Base-by-base conservation (phyloP, 495 filamentous ascomycete species). In the Neurospora sp. region DNA sequence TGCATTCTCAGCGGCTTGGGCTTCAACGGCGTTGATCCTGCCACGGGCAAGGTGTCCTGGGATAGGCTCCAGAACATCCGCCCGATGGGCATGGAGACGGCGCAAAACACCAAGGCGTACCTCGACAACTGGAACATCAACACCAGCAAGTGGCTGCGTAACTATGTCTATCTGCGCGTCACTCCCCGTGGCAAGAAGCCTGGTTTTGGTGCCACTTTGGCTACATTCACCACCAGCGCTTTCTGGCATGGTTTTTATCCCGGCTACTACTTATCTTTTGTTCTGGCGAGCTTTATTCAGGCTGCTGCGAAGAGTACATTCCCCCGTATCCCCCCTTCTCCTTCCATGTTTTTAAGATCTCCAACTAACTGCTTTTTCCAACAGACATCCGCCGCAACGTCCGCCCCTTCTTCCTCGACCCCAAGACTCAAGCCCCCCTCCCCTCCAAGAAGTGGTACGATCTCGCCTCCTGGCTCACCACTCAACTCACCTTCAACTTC, bases 221-320 rank as follows among this genome's bases (percentile, higher is more conserved):
- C 94, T 4, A 99, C 96, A 0, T 99, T 99, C 77, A 88, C 89
- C 9, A 98, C 96, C 38, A 94, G 92, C 76, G 96, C 96, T 1
- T 92, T 98, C 79, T 99, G 96, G 96, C 96, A 99, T 81, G 96
- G 96, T 21, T 98, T 98, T 83, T 96, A 96, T 75, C 96, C 96
- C 0, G 96, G 96, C 6, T 99, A 99, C 81, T 98, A 99, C 81
- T 80, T 99, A 69, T 86, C 92, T 10, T 99, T 99, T 74, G 82
- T 98, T 70, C 86, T 97, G 24, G 96, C 93, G 2, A 92, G 92
- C 24, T 93, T 99, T 75, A 86, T 97, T 45, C 96, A 99, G 81
- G 96, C 93, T 4, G 90, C 91, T 38, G 96, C 96, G 11, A 99
- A 99, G 85, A 93, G 95, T 97, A 87, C 74, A 89, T 82, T 82